phyloP scores from a whole-genome alignment of 2,329 filamentous ascomycete species.

The Thelonectria olida region DNA sequence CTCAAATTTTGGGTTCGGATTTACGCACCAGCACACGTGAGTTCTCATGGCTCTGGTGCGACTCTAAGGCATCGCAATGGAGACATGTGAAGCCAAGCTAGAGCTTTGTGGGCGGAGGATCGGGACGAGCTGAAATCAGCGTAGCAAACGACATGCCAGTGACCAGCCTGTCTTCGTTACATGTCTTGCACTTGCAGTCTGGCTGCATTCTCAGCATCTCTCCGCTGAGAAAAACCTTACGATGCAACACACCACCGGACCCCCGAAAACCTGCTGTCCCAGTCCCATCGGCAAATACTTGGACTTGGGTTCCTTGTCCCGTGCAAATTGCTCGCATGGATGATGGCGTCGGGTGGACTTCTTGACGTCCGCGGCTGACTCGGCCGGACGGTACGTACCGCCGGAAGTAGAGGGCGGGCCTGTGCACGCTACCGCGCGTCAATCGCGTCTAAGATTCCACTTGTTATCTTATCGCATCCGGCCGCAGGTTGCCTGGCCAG shows the following conservation, averaged over 20 bases:
- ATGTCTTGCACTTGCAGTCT: too few relatives aligned
- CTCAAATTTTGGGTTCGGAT: neutral
- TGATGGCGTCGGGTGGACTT: slow-evolving; percentile 7
- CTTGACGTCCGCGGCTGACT: slow-evolving; percentile 6
- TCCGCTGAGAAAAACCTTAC: slow-evolving; percentile 30
- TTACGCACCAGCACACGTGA: slow-evolving; percentile 2
- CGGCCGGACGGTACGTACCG: slow-evolving; percentile 9
- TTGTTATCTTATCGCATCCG: slow-evolving; percentile 16
- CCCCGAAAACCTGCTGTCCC: slow-evolving; percentile 14
- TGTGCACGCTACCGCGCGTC: slow-evolving; percentile 1
- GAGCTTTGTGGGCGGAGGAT: neutral
- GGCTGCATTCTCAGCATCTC: too few relatives aligned
- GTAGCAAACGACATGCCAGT: neutral
- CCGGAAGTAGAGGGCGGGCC: neutral
- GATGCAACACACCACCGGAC: slow-evolving; percentile 30
- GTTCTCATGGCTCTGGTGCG: neutral
- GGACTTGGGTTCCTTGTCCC: slow-evolving; percentile 22
- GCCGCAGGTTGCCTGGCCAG: slow-evolving; percentile 37
- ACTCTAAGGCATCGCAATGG: neutral
- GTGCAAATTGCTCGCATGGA: slow-evolving; percentile 22
- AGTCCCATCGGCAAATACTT: neutral
- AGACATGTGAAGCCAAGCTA: neutral
- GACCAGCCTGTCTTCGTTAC: too few relatives aligned
- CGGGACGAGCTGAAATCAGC: neutral
- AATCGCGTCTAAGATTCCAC: neutral